These are phyloP conservation scores for Beta lomatogona DNA, from an alignment of 179 eudicot genomes.

Conservation along the genomic window DNA sequence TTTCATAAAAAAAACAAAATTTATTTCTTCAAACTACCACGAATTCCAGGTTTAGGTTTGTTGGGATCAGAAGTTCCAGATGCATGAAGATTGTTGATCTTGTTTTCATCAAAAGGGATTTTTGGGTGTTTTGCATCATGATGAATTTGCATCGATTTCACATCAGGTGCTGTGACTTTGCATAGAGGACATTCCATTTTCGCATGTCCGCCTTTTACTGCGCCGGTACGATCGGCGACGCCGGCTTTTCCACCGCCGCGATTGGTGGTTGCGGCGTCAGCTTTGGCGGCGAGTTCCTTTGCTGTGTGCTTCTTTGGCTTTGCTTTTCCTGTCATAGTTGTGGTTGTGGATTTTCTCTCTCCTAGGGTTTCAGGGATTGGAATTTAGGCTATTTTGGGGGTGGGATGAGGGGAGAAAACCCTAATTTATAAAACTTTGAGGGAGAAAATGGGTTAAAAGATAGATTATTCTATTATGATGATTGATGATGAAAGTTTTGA, in stretches of 20 bases:
- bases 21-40: constrained; percentile 83
- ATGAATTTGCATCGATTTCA: constrained; percentile 95
- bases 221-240: constrained; percentile 63
- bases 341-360: constrained; percentile 30
- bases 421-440: constrained; percentile 2
- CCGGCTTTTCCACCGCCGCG: constrained; percentile 98
- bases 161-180: constrained; percentile 84
- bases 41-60: constrained; percentile 71
- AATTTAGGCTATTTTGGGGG: constrained; percentile 15
- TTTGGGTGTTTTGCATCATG: constrained; percentile 94
- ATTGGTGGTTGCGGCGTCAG: constrained; percentile 85
- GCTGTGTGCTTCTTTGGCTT: constrained; percentile 99
- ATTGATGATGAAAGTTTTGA: background rate
- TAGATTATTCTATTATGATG: background rate
- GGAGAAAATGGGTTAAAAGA: background rate
- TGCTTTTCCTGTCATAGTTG: constrained; percentile 89
- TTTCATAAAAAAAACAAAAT: background rate
- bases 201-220: constrained; percentile 92
- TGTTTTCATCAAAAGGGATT: constrained; percentile 79
- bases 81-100: constrained; percentile 74
- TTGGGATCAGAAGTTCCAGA: constrained; percentile 33
- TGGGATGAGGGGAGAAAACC: constrained; percentile 12
- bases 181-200: constrained; percentile 91
- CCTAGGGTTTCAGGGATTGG: constrained; percentile 33
- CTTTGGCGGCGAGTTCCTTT: constrained; percentile 78